Evolutionary conservation across 2,329 filamentous ascomycete species (phyloP), one percentile per base, ranked within the genome.

Genomic region (Penicillium sp.): DNA sequence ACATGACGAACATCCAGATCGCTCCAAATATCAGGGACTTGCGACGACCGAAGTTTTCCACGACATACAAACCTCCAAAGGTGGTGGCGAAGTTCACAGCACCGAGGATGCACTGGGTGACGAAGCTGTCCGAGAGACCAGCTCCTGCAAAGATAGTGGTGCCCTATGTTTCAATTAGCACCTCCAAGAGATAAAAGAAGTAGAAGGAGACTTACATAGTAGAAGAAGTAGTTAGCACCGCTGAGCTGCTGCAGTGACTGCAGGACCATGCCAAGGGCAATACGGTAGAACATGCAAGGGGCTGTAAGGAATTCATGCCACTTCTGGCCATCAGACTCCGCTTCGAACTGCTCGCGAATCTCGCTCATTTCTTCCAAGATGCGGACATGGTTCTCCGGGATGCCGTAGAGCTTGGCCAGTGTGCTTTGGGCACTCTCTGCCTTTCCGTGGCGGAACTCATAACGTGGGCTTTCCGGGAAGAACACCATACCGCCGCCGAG

Each of bases 41-140:
- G 59, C 89, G 84, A 29, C 89, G 85, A 34, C 87, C 88, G 58
- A 81, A 86, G 64, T 81, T 82, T 69, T 89, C 86, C 0, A 90
- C 86, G 14, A 89, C 80, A 66, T 84, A 90, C 6, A 91, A 77
- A 43, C 86, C 87, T 50, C 81, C 81, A 56, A 89, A 84, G 3
- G 86, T 89, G 63, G 80, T 82, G 51, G 75, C 79, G 16, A 90
- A 86, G 68, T 90, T 90, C 67, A 90, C 85, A 24, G 84, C 83
- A 31, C 78, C 78, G 7, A 88, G 78, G 52, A 89, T 88, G 62
- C 87, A 81, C 66, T 87, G 84, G 0, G 83, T 85, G 55, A 83
- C 74, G 63, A 85, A 86, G 13, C 83, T 82, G 69, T 89, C 85
- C 0, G 80, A 73, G 54, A 89, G 81, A 57, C 85, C 86, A 11